These are phyloP conservation scores for Diplotaxis tenuifolia DNA, from an alignment of 345 rosid species.

Conservation along the genomic window DNA sequence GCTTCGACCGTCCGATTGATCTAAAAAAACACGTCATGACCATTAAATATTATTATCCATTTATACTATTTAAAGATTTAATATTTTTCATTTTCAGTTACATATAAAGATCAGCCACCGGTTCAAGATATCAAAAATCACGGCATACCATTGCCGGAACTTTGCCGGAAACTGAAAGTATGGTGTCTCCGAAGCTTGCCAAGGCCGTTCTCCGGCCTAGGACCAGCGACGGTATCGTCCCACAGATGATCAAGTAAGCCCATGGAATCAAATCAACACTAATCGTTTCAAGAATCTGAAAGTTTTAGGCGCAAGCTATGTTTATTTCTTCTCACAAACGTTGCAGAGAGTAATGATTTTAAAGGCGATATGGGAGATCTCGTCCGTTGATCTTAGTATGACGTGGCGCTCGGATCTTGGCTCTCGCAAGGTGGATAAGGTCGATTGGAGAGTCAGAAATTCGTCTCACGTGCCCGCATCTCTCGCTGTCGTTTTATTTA, in stretches of 20 bases:
- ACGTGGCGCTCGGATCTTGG: constrained; percentile 44
- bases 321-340: neutral
- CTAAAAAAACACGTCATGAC: constrained; percentile 37
- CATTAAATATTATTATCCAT: neutral
- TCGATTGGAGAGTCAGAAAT: constrained; percentile 34
- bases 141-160: constrained; percentile 83
- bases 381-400: constrained; percentile 45
- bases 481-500: constrained; percentile 3
- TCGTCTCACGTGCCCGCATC: constrained; percentile 39
- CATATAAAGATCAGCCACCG: neutral
- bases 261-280: constrained; percentile 41
- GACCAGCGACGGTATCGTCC: constrained; percentile 99
- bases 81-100: neutral
- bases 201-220: constrained; percentile 88
- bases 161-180: constrained; percentile 58
- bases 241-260: constrained; percentile 92
- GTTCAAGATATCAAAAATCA: neutral
- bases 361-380: constrained; percentile 26
- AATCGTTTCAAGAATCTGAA: neutral
- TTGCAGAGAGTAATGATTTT: constrained; percentile 13
- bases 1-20: constrained; percentile 45
- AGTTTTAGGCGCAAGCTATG: neutral
- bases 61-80: constrained; percentile 4
- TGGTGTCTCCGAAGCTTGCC: constrained; percentile 86
- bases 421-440: constrained; percentile 54